Percentiles rank a stretch among this genome's conserved stretches.
phyloP scores from a whole-genome alignment of 2,329 filamentous ascomycete species.

The Microcera coccophila region DNA sequence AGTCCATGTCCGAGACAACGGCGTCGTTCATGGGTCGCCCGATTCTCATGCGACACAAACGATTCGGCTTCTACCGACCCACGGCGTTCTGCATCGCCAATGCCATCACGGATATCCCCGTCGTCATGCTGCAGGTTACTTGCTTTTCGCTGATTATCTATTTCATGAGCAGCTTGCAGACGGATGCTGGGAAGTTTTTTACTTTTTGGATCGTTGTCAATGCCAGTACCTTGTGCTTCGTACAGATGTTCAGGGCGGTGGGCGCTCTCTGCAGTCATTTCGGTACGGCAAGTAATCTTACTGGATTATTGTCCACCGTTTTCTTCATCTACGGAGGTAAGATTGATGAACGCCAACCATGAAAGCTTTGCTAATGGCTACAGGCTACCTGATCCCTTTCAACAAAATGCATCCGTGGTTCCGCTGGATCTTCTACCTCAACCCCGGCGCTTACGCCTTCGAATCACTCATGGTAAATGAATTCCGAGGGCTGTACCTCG shows the following conservation, averaged over 20 bases:
- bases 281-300: conserved; percentile 25
- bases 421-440: conserved; percentile 57
- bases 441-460: conserved; percentile 53
- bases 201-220: conserved; percentile 62
- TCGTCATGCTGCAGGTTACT: conserved; percentile 47
- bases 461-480: conserved; percentile 63
- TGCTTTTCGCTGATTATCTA: conserved; percentile 46
- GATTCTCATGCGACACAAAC: conserved; percentile 31
- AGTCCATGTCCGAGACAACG: conserved; percentile 35
- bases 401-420: conserved; percentile 43
- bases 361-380: conserved; percentile 33
- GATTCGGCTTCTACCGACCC: conserved; percentile 31
- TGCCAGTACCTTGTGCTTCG: conserved; percentile 56
- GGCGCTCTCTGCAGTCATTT: conserved; percentile 56
- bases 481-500: conserved; percentile 49
- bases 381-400: conserved; percentile 46
- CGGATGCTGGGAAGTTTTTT: conserved; percentile 46
- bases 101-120: conserved; percentile 40
- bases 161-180: conserved; percentile 31
- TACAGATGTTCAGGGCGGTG: conserved; percentile 63
- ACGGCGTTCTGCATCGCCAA: conserved; percentile 36
- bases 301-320: conserved; percentile 25
- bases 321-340: conserved; percentile 29
- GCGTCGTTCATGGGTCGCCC: conserved; percentile 30
- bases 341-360: not conserved